Conservation (phyloP, 2,329 filamentous ascomycete genomes). For the Tolypocladium paradoxum region DNA sequence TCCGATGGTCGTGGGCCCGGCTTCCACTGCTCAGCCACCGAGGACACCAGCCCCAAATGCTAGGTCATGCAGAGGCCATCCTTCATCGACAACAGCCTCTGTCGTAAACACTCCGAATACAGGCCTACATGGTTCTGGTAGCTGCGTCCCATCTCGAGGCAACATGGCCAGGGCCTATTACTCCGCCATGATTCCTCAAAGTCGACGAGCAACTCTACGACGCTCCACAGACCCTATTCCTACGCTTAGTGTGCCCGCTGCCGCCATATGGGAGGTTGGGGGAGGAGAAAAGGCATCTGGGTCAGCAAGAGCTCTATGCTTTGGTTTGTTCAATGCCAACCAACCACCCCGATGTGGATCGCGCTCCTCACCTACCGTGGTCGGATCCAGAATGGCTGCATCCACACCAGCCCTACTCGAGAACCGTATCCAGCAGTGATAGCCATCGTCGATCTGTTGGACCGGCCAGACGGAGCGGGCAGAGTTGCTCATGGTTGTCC, state of each 20-base stretch:
- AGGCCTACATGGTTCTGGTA: background rate
- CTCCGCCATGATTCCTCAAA: background rate
- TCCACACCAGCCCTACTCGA: conserved; percentile 1
- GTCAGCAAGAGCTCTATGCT: background rate
- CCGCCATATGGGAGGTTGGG: background rate
- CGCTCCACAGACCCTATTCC: background rate
- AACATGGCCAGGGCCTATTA: background rate
- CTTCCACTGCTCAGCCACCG: too few relatives aligned
- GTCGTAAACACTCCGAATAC: too few relatives aligned
- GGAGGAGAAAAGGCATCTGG: background rate
- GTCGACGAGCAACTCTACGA: background rate
- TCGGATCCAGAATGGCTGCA: background rate
- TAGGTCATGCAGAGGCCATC: background rate
- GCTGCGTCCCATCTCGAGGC: background rate
- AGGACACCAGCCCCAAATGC: background rate
- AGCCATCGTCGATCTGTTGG: background rate
- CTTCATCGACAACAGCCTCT: background rate
- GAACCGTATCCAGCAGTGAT: background rate
- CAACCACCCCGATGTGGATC: conserved; percentile 4
- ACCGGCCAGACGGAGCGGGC: background rate
- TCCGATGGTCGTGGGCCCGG: background rate
- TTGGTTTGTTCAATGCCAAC: background rate
- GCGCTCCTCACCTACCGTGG: background rate
- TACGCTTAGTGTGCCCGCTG: background rate
- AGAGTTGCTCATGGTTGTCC: background rate